These are phyloP conservation scores for Buxus sempervirens DNA, from an alignment of 164 flowering plant species.

Conservation along the genomic window DNA sequence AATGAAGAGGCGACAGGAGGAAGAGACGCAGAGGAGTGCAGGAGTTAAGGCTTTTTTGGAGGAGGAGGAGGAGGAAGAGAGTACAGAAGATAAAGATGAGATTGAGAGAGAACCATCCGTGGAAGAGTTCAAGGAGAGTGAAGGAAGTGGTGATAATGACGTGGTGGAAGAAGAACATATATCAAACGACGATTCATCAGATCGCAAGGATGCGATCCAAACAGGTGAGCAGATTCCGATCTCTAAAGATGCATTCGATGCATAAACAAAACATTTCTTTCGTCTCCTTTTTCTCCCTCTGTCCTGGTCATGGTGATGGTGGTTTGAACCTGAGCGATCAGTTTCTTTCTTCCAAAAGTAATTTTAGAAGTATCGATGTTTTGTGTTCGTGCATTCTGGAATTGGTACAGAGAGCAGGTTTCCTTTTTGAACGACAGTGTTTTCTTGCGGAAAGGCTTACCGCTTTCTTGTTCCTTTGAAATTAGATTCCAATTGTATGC, in stretches of 20 bases:
- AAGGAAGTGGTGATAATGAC: conserved; percentile 21
- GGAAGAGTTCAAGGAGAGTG: conserved; percentile 12
- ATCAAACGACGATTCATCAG: conserved; percentile 41
- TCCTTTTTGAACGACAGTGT: no score
- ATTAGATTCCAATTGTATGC: no score
- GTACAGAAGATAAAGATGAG: conserved; percentile 11
- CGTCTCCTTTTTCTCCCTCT: not conserved
- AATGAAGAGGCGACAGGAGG: conserved; percentile 4
- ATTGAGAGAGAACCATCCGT: not conserved
- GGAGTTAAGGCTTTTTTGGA: not conserved
- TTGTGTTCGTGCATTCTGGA: no score
- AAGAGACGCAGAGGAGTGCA: not conserved
- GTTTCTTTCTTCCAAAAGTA: no score
- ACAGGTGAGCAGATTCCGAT: conserved; percentile 40
- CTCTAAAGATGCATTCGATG: not conserved
- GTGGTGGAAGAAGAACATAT: conserved; percentile 34
- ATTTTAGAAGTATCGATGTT: no score
- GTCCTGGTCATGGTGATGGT: no score
- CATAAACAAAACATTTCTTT: not conserved
- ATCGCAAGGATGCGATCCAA: conserved; percentile 51
- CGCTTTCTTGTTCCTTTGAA: no score
- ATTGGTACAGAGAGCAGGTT: no score
- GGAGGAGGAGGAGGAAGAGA: conserved; percentile 20
- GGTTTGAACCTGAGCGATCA: no score
- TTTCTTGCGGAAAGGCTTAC: no score